Percentiles rank a stretch among this genome's conserved stretches.
These are phyloP conservation scores for thale cress (Arabidopsis thaliana) DNA, from an alignment of 345 rosid species.

Conservation along the genomic window TAIR10.1 NC_003071.7:9909001-9909500, in stretches of 20 bases:
- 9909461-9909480: not conserved
- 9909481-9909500: not conserved
- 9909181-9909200: not conserved
- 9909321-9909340: not conserved
- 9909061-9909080: constrained; percentile 31
- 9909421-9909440: not conserved
- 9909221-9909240: not conserved
- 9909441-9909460: not conserved
- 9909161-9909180: constrained; percentile 18
- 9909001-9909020: constrained; percentile 14
- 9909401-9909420: not conserved
- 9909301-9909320: constrained; percentile 20
- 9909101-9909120: not conserved
- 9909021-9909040: constrained; percentile 20
- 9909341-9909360: constrained; percentile 26
- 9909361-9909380: constrained; percentile 7
- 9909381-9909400: constrained; percentile 13
- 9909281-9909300: constrained; percentile 1
- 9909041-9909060: constrained; percentile 9
- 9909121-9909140: constrained; percentile 6
- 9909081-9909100: not conserved
- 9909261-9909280: not conserved
- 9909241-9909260: not conserved
- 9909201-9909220: constrained; percentile 7
- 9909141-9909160: constrained; percentile 17